These are phyloP conservation scores for Polymyxa betae DNA, from an alignment of 208 protist genomes.

Conservation along the genomic window DNA sequence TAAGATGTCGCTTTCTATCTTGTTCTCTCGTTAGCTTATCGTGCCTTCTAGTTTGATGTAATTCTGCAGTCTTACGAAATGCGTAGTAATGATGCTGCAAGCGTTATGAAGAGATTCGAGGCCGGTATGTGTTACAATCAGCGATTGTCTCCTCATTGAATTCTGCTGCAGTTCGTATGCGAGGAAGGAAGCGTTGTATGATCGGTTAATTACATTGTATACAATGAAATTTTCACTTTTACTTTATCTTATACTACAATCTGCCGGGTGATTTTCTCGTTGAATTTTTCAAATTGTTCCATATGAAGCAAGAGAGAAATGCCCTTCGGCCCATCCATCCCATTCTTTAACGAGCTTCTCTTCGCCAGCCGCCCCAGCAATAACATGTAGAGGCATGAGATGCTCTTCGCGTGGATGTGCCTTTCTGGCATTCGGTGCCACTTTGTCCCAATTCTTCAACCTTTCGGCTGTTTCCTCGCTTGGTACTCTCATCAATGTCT, in stretches of 20 bases:
- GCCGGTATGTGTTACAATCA: too few relatives aligned
- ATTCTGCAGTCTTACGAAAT: slow-evolving; percentile 1
- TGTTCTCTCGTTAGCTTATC: not conserved
- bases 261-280: too few relatives aligned
- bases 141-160: too few relatives aligned
- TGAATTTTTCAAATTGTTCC: too few relatives aligned
- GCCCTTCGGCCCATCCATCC: slow-evolving; percentile 19
- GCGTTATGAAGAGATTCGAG: slow-evolving; percentile 57
- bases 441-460: not conserved
- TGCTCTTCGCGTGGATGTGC: slow-evolving; percentile 42
- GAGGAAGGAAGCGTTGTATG: slow-evolving; percentile 62
- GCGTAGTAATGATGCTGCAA: not conserved
- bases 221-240: too few relatives aligned
- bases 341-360: not conserved
- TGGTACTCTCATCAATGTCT: not conserved
- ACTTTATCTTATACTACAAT: too few relatives aligned
- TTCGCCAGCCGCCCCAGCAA: not conserved
- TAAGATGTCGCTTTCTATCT: not conserved
- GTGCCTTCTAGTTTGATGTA: not conserved
- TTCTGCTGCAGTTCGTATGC: slow-evolving; percentile 49
- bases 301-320: slow-evolving; percentile 40
- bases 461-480: not conserved
- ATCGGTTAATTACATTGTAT: too few relatives aligned
- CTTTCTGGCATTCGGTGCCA: not conserved
- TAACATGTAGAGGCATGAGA: not conserved